A percentile compares a stretch with the other conserved stretches of the same genome.
Evolutionary conservation across 2,329 filamentous ascomycete genomes (phyloP).

Genomic region (Colletotrichum phormii): DNA sequence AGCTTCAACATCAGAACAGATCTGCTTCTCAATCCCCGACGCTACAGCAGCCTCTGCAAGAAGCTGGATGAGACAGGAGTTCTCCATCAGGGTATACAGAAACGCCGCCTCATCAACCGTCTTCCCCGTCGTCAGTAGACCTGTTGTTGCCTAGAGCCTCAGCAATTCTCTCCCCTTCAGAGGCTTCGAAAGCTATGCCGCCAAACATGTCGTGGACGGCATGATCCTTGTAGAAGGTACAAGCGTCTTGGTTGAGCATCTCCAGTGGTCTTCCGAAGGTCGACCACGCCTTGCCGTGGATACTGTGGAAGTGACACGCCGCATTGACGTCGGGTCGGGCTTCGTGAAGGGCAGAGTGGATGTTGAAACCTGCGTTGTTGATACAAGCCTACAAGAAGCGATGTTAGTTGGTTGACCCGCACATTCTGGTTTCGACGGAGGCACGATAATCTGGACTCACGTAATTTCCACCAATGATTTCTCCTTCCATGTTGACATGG

Average conservation of each 20-base stretch:
- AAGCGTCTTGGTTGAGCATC: constrained; percentile 73
- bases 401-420: neutral
- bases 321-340: constrained; percentile 65
- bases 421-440: neutral
- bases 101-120: constrained; percentile 81
- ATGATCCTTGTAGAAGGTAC: constrained; percentile 65
- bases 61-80: constrained; percentile 71
- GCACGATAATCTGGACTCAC: neutral
- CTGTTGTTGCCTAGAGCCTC: constrained; percentile 67
- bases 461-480: neutral
- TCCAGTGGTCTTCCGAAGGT: constrained; percentile 67
- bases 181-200: constrained; percentile 63
- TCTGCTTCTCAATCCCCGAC: neutral
- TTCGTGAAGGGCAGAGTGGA: constrained; percentile 58
- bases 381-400: neutral
- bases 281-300: constrained; percentile 69
- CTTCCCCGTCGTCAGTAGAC: constrained; percentile 73
- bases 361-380: constrained; percentile 53
- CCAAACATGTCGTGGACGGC: constrained; percentile 70
- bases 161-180: constrained; percentile 75
- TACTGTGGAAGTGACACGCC: constrained; percentile 64
- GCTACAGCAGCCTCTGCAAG: constrained; percentile 64
- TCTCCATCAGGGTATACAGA: constrained; percentile 74
- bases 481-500: neutral
- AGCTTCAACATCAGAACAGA: neutral